A percentile compares a stretch with the other conserved stretches of the same genome.
These are phyloP conservation scores for Albatrellus ellisii DNA, from an alignment of 768 basidiomycete species.

Conservation along the genomic window DNA sequence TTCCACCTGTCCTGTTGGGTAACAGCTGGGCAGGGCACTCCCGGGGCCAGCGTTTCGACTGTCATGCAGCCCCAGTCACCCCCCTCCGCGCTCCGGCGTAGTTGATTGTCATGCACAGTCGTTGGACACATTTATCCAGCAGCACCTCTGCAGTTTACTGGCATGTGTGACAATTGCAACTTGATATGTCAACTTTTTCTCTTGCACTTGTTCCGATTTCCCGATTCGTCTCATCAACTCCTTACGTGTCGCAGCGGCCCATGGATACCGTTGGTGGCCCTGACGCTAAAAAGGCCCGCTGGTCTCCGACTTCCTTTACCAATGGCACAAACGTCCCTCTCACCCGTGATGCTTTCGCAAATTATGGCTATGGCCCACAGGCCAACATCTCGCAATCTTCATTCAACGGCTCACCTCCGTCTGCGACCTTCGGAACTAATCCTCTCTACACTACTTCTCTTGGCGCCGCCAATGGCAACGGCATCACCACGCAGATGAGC, in stretches of 20 bases:
- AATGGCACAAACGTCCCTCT: conserved; percentile 23
- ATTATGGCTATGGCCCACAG: conserved; percentile 78
- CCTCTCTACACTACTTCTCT: conserved; percentile 65
- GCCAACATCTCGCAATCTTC: conserved; percentile 41
- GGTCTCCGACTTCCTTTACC: conserved; percentile 56
- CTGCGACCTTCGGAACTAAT: conserved; percentile 35
- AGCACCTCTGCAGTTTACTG: too few species aligned
- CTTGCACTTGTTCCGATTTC: too few species aligned
- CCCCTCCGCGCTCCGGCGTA: too few species aligned
- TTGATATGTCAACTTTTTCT: too few species aligned
- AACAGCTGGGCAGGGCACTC: too few species aligned
- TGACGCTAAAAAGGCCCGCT: conserved; percentile 82
- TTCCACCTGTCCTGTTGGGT: too few species aligned
- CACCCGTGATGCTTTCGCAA: conserved; percentile 64
- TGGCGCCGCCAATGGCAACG: conserved; percentile 25
- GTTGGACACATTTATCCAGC: too few species aligned
- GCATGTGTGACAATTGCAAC: too few species aligned
- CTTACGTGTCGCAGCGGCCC: conserved; percentile 42
- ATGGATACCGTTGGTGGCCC: conserved; percentile 77
- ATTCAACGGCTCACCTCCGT: conserved; percentile 36
- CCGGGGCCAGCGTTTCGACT: too few species aligned
- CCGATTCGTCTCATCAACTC: too few species aligned
- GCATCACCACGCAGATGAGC: conserved; percentile 49
- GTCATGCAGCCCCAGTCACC: too few species aligned
- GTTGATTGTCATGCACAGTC: too few species aligned